A percentile compares a stretch with the other conserved stretches of the same genome.
Evolutionary conservation across 257 asterid genomes (phyloP).

Genomic region (Solanum gracilifrons): DNA sequence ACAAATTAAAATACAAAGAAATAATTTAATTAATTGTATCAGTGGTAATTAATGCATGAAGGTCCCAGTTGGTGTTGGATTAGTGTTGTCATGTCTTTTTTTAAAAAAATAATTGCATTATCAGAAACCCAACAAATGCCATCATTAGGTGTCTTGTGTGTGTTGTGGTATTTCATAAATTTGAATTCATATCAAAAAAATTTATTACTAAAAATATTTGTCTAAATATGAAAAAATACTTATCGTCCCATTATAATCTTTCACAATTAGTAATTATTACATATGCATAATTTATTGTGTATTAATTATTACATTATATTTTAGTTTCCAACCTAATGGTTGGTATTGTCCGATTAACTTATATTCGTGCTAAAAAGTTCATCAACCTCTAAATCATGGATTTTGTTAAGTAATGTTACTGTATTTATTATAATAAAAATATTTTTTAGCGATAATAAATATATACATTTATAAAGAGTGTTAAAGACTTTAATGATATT

Average conservation of each 20-base stretch:
- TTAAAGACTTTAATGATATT: too few species aligned
- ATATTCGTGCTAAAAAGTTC: neutral
- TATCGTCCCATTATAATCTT: neutral
- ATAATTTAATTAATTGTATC: neutral
- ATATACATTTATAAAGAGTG: neutral
- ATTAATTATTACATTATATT: neutral
- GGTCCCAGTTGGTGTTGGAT: neutral
- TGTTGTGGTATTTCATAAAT: neutral
- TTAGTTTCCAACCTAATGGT: neutral
- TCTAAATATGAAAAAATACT: neutral
- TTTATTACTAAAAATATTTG: neutral
- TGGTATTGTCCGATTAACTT: neutral
- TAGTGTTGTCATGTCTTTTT: neutral
- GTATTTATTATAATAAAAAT: too few species aligned
- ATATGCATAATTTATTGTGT: neutral
- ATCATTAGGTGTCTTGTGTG: neutral
- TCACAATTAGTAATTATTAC: neutral
- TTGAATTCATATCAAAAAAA: accelerated
- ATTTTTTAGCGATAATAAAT: too few species aligned
- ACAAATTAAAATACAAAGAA: too few species aligned
- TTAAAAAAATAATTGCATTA: neutral
- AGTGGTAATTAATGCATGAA: neutral
- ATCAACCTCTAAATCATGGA: neutral
- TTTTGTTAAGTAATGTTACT: neutral
- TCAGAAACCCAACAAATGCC: neutral